Conservation (phyloP, 441 rosid genomes). For the Eruca vesicaria region DNA sequence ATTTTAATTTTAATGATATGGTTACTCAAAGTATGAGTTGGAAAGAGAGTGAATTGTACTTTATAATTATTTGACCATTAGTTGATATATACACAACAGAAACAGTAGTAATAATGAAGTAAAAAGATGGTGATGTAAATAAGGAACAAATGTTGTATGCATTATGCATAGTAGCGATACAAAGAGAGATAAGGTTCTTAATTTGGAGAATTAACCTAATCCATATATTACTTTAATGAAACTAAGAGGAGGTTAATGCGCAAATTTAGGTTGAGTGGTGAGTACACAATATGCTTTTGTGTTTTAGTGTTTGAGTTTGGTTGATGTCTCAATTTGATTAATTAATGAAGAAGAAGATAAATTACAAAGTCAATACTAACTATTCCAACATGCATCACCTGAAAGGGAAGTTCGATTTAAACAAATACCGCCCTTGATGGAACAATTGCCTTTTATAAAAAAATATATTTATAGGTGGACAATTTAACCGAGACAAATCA, state of each 20-base stretch:
- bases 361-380: conserved; percentile 21
- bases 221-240: not conserved
- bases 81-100: not conserved
- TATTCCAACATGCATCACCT: conserved; percentile 24
- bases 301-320: conserved; percentile 10
- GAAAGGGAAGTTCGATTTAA: conserved; percentile 14
- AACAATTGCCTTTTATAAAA: not conserved
- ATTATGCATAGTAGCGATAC: not conserved
- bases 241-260: conserved; percentile 4
- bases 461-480: not conserved
- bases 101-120: not conserved
- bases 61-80: not conserved
- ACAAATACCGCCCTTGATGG: conserved; percentile 21
- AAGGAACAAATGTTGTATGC: not conserved
- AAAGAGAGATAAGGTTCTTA: conserved; percentile 16
- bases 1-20: not conserved
- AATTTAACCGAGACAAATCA: not conserved
- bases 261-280: not conserved
- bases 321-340: conserved; percentile 1
- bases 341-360: not conserved
- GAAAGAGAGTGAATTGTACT: conserved; percentile 1
- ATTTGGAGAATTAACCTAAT: conserved; percentile 13
- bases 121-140: conserved; percentile 2
- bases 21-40: conserved; percentile 10
- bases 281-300: conserved; percentile 9